Percentiles rank a stretch among this genome's conserved stretches.
Evolutionary conservation across 495 filamentous ascomycete genomes (phyloP).

Genomic region (Xylaria sp.): DNA sequence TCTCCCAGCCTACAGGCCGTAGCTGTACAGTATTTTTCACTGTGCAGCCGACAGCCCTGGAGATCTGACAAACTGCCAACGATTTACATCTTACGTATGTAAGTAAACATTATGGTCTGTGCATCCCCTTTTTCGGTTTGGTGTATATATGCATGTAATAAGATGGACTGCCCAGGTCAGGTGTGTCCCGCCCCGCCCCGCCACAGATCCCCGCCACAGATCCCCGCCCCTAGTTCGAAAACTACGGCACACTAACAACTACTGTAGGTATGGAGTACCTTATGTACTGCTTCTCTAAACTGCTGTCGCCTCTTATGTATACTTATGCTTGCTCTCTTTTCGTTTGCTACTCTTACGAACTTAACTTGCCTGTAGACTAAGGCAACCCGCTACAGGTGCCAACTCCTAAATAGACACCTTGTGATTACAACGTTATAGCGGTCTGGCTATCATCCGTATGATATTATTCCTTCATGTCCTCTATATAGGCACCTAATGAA

Average conservation of each 20-base stretch:
- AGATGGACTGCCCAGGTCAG: no score
- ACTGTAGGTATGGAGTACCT: no score
- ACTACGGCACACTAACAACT: no score
- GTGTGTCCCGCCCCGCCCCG: no score
- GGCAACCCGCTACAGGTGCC: background rate
- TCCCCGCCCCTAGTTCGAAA: no score
- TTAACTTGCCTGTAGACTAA: background rate
- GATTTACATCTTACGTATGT: background rate
- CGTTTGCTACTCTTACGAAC: no score
- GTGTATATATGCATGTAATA: no score
- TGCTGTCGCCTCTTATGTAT: no score
- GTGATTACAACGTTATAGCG: background rate
- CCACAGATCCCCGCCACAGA: no score
- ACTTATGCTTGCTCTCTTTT: no score
- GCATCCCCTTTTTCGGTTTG: background rate
- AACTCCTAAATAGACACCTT: background rate
- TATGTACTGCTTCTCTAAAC: no score
- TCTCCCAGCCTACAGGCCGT: background rate
- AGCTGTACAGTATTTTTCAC: background rate
- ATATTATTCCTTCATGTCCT: slow-evolving; percentile 37
- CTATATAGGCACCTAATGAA: slow-evolving; percentile 27
- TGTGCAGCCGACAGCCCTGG: background rate
- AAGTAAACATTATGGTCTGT: no score
- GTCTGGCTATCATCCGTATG: slow-evolving; percentile 6
- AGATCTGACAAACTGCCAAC: background rate